phyloP scores from a whole-genome alignment of 768 basidiomycete genomes.

The Termitomyces sp. region DNA sequence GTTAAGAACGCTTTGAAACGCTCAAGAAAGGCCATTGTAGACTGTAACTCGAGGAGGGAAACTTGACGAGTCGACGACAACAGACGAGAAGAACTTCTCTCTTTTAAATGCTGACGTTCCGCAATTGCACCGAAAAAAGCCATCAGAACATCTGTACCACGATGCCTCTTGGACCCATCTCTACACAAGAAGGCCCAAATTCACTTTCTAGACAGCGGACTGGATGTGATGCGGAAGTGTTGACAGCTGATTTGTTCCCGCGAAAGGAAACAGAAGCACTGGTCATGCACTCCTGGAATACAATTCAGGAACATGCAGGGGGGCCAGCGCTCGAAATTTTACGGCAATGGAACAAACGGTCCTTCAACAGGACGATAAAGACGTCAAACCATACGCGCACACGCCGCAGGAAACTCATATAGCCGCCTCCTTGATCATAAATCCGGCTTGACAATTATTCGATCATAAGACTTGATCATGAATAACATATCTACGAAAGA shows the following conservation, averaged over 20 bases:
- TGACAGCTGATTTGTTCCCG: background rate
- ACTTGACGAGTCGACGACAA: background rate
- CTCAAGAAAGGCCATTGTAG: conserved; percentile 8
- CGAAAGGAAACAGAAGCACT: conserved; percentile 11
- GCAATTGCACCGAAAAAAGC: conserved; percentile 1
- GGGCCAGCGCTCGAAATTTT: background rate
- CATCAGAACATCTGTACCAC: background rate
- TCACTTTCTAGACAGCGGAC: background rate
- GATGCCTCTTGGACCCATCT: background rate
- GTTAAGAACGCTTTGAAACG: background rate
- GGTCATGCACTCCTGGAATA: background rate
- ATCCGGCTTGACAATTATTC: conserved; percentile 1
- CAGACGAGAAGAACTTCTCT: background rate
- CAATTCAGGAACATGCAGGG: background rate
- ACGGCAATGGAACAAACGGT: background rate
- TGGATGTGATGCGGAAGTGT: background rate
- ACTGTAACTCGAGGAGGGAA: background rate
- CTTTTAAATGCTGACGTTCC: conserved; percentile 5
- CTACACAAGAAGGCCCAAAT: conserved; percentile 1
- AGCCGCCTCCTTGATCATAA: background rate
- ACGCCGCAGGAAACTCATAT: conserved; percentile 7
- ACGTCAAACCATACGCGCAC: conserved; percentile 5
- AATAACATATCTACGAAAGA: background rate
- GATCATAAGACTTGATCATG: conserved; percentile 12
- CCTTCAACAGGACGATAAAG: conserved; percentile 4